Conservation (phyloP, 2,329 filamentous ascomycete species). For the Calonectria honghensis region DNA sequence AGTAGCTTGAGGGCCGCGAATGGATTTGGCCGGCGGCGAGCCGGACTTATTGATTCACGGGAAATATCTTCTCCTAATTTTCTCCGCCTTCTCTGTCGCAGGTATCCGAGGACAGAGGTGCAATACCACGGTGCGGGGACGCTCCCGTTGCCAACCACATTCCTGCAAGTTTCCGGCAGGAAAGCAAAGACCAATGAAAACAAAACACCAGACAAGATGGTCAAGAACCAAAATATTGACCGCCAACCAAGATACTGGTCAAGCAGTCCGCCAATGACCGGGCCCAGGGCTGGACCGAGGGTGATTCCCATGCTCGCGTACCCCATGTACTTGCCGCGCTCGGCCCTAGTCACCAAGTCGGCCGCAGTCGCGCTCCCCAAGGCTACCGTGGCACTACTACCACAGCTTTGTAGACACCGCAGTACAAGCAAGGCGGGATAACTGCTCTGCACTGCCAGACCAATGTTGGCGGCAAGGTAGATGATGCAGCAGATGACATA, state of each 20-base stretch:
- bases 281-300: conserved; percentile 65
- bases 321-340: conserved; percentile 53
- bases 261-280: conserved; percentile 64
- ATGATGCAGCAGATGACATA: conserved; percentile 67
- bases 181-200: conserved; percentile 34
- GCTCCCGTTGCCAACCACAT: conserved; percentile 42
- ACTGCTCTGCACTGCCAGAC: conserved; percentile 64
- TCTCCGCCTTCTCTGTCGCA: neutral
- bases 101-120: conserved; percentile 17
- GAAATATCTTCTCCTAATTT: neutral
- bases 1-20: conserved; percentile 29
- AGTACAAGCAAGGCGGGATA: conserved; percentile 66
- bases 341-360: conserved; percentile 54
- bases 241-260: conserved; percentile 51
- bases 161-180: conserved; percentile 41
- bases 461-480: conserved; percentile 68
- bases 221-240: conserved; percentile 44
- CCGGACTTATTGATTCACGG: neutral
- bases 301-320: conserved; percentile 54
- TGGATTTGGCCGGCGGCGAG: conserved; percentile 28
- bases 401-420: conserved; percentile 67
- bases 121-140: conserved; percentile 28
- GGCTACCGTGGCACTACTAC: conserved; percentile 63
- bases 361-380: conserved; percentile 57
- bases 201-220: conserved; percentile 28